Conservation (phyloP, 192 early-diverging fungal species). For the Podila epicladia region DNA sequence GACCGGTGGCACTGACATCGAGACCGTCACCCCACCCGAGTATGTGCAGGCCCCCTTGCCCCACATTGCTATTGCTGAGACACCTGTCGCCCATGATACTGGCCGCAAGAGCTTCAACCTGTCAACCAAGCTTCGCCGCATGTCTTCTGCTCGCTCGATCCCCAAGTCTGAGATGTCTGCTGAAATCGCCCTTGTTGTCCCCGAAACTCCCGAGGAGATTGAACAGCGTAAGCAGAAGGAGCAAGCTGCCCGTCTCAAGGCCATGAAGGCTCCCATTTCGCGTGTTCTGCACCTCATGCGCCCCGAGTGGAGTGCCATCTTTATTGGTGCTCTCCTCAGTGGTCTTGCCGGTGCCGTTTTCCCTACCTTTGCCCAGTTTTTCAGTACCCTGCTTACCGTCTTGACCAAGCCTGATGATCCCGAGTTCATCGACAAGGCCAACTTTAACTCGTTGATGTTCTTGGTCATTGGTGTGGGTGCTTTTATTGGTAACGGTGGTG, state of each 20-base stretch:
- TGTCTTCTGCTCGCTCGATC: slow-evolving; percentile 37
- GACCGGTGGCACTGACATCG: slow-evolving; percentile 34
- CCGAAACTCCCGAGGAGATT: slow-evolving; percentile 45
- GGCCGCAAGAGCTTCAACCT: slow-evolving; percentile 71
- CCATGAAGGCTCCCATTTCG: slow-evolving; percentile 63
- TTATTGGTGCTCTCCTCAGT: slow-evolving; percentile 68
- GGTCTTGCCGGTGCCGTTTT: slow-evolving; percentile 77
- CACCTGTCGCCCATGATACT: slow-evolving; percentile 35
- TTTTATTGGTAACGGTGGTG: slow-evolving; percentile 55
- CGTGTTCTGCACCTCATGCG: slow-evolving; percentile 63
- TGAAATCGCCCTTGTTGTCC: slow-evolving; percentile 14
- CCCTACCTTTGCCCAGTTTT: slow-evolving; percentile 82
- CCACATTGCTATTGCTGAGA: slow-evolving; percentile 42
- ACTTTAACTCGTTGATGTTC: slow-evolving; percentile 59
- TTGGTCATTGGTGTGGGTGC: slow-evolving; percentile 58
- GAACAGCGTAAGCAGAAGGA: slow-evolving; percentile 51
- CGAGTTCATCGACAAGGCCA: slow-evolving; percentile 25
- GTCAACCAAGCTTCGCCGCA: slow-evolving; percentile 54
- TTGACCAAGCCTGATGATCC: not conserved
- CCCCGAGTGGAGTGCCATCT: slow-evolving; percentile 61
- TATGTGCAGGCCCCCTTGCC: not conserved
- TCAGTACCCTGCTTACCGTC: slow-evolving; percentile 34
- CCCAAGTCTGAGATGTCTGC: slow-evolving; percentile 41
- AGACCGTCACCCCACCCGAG: not conserved
- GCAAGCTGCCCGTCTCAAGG: slow-evolving; percentile 36